These are phyloP conservation scores for Yueomyces sp. DNA, from an alignment of 1,139 yeast species.

Conservation along the genomic window DNA sequence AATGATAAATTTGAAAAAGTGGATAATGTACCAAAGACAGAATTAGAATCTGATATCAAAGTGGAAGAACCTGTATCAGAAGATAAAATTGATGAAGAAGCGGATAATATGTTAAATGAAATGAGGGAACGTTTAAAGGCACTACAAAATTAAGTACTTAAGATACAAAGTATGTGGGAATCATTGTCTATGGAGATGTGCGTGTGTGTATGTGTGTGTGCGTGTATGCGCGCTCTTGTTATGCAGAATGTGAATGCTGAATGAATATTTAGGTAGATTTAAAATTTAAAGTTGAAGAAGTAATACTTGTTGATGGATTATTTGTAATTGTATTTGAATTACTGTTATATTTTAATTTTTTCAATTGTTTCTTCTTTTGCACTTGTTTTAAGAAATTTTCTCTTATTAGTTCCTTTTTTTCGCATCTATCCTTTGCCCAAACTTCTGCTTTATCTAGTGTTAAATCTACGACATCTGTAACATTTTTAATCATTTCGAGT, in stretches of 20 bases:
- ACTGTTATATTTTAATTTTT: background rate
- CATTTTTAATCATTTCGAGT: conserved; percentile 72
- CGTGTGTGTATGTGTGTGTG: too few species aligned
- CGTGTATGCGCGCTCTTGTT: too few species aligned
- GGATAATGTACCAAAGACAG: conserved; percentile 29
- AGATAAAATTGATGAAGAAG: conserved; percentile 59
- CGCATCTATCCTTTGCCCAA: conserved; percentile 52
- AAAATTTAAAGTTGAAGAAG: background rate
- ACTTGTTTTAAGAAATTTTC: conserved; percentile 8
- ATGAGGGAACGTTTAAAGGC: conserved; percentile 88
- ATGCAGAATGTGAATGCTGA: background rate
- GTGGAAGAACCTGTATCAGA: conserved; percentile 29
- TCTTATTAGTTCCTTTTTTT: conserved; percentile 20
- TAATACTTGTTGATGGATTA: background rate
- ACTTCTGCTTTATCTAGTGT: conserved; percentile 73
- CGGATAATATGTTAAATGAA: conserved; percentile 60
- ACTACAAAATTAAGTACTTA: conserved; percentile 32
- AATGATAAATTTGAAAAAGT: conserved; percentile 37
- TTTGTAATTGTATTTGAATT: background rate
- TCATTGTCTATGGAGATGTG: too few species aligned
- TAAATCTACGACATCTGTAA: conserved; percentile 73
- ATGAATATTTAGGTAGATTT: background rate
- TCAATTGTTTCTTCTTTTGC: conserved; percentile 1
- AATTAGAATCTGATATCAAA: conserved; percentile 32
- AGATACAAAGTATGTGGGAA: too few species aligned